phyloP scores from a whole-genome alignment of 176 grass and related monocot species.

The Triticum turgidum region DNA sequence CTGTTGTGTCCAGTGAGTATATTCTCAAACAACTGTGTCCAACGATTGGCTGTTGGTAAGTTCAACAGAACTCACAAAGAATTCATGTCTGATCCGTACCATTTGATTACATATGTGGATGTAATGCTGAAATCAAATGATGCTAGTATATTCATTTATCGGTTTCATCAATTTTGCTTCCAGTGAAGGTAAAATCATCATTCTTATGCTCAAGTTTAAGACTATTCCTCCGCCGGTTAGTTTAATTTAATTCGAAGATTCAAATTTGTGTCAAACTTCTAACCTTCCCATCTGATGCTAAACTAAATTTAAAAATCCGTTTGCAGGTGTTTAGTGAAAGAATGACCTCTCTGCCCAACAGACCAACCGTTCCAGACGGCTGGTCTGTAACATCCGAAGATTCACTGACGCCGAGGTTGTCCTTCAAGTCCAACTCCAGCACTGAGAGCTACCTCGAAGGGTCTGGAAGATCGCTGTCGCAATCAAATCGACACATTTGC shows the following conservation, averaged over 20 bases:
- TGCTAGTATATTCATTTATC: neutral
- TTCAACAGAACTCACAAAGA: neutral
- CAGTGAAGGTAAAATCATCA: neutral
- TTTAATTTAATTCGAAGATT: neutral
- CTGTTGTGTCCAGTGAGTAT: neutral
- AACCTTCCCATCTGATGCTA: neutral
- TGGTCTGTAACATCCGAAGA: constrained; percentile 45
- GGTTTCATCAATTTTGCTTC: neutral
- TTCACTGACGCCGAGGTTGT: constrained; percentile 38
- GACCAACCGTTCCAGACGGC: constrained; percentile 13
- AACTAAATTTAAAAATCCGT: neutral
- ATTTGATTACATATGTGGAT: neutral
- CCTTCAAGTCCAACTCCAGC: constrained; percentile 40
- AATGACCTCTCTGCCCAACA: constrained; percentile 11
- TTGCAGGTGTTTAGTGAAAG: constrained; percentile 36
- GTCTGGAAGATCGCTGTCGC: constrained; percentile 6
- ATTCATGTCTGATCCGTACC: neutral
- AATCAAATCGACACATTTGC: constrained; percentile 8
- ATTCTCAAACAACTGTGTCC: neutral
- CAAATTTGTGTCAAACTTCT: neutral
- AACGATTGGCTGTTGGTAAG: neutral
- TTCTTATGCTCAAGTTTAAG: neutral
- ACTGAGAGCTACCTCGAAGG: constrained; percentile 29
- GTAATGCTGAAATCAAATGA: neutral
- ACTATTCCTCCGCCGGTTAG: neutral